Percentiles rank a stretch among this genome's conserved stretches.
Conservation (phyloP, 805 yeast species). For the Candida awuae region DNA sequence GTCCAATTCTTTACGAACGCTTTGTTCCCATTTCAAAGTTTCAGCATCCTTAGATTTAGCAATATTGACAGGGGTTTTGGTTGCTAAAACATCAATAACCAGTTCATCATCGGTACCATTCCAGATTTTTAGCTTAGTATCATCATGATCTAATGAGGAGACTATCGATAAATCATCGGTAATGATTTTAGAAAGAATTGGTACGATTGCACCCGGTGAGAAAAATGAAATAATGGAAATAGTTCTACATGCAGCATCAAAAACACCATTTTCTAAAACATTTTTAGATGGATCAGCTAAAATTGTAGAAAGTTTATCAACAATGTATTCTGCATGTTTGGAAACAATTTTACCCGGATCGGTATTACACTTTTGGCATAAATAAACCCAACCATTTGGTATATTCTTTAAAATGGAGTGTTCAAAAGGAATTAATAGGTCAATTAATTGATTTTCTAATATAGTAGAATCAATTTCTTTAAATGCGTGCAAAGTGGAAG, state of each 20-base stretch:
- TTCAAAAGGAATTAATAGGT: conserved; percentile 39
- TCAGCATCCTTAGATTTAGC: conserved; percentile 78
- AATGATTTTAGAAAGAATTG: conserved; percentile 40
- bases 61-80: conserved; percentile 35
- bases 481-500: conserved; percentile 22
- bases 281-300: conserved; percentile 13
- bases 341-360: conserved; percentile 59
- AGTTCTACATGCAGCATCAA: conserved; percentile 43
- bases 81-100: conserved; percentile 54
- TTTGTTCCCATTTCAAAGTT: conserved; percentile 83
- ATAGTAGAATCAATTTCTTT: conserved; percentile 18
- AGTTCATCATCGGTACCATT: conserved; percentile 59
- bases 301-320: conserved; percentile 17
- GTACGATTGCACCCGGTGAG: conserved; percentile 48
- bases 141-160: conserved; percentile 34
- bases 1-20: conserved; percentile 66
- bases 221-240: conserved; percentile 48
- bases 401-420: conserved; percentile 29
- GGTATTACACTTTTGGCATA: conserved; percentile 47
- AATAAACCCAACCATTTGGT: conserved; percentile 67
- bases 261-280: conserved; percentile 36
- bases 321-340: conserved; percentile 19
- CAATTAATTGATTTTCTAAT: conserved; percentile 29
- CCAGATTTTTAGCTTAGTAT: conserved; percentile 55
- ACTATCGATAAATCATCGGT: conserved; percentile 33